Conservation (phyloP, 495 filamentous ascomycete genomes). For the Chaetomium cochliodes region DNA sequence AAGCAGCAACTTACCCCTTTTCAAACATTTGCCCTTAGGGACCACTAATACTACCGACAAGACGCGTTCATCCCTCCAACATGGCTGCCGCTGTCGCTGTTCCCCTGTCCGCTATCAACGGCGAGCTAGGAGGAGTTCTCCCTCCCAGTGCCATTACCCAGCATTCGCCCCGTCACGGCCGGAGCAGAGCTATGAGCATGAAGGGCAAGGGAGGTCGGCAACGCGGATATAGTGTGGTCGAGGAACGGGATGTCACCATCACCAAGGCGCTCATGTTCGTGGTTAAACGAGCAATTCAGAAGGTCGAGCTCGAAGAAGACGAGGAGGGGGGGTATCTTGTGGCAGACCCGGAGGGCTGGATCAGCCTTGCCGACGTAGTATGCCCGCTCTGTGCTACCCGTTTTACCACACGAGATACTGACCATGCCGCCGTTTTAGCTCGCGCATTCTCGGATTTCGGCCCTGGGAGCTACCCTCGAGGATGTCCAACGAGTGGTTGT, state of each 20-base stretch:
- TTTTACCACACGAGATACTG: not conserved
- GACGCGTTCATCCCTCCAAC: not conserved
- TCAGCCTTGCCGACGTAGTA: slow-evolving; percentile 42
- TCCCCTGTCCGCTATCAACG: slow-evolving; percentile 35
- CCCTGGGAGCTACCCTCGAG: slow-evolving; percentile 36
- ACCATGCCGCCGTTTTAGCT: slow-evolving; percentile 32
- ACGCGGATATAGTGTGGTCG: slow-evolving; percentile 44
- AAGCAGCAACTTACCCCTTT: too few relatives aligned
- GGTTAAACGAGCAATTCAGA: slow-evolving; percentile 42
- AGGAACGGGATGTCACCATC: slow-evolving; percentile 43
- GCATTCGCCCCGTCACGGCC: slow-evolving; percentile 45
- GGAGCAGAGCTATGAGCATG: slow-evolving; percentile 44
- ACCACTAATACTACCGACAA: not conserved
- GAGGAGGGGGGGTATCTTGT: slow-evolving; percentile 39
- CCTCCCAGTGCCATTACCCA: slow-evolving; percentile 45
- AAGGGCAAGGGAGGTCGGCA: slow-evolving; percentile 34
- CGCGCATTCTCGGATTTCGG: slow-evolving; percentile 34
- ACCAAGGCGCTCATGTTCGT: slow-evolving; percentile 47
- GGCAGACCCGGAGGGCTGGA: slow-evolving; percentile 45
- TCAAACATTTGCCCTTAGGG: not conserved
- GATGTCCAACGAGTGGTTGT: slow-evolving; percentile 40
- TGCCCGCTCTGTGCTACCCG: slow-evolving; percentile 16
- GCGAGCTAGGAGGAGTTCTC: slow-evolving; percentile 43
- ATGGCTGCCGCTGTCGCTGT: slow-evolving; percentile 41
- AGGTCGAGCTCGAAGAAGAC: slow-evolving; percentile 40